A percentile compares a stretch with the other conserved stretches of the same genome.
These are phyloP conservation scores for Phialemonium atrogriseum DNA, from an alignment of 2,329 filamentous ascomycete genomes.

Conservation along the genomic window DNA sequence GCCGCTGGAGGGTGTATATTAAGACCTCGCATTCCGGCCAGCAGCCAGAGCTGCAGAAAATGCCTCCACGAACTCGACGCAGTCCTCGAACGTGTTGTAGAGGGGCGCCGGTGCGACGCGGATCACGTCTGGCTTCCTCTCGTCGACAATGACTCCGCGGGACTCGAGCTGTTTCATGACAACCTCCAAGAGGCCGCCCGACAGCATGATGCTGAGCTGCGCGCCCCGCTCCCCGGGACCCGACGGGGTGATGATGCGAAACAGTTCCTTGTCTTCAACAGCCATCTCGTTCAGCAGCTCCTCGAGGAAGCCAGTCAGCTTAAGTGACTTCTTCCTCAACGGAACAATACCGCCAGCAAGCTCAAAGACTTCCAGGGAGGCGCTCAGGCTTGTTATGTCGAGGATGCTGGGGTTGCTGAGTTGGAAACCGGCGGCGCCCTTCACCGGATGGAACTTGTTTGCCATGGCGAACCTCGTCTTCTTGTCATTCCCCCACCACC, in stretches of 20 bases:
- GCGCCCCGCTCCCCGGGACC: constrained; percentile 59
- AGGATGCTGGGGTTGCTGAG: constrained; percentile 67
- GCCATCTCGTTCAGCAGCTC: constrained; percentile 37
- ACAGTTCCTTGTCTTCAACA: constrained; percentile 26
- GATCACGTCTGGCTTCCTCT: constrained; percentile 67
- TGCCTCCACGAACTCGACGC: constrained; percentile 46
- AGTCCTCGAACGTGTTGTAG: constrained; percentile 64
- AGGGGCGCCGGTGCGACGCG: constrained; percentile 66
- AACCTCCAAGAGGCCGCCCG: constrained; percentile 50
- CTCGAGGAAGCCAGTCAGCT: constrained; percentile 62
- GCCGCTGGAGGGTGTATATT: too few species aligned
- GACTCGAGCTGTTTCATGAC: constrained; percentile 55
- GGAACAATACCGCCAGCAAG: constrained; percentile 51
- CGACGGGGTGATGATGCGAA: constrained; percentile 57
- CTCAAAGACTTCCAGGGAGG: constrained; percentile 63
- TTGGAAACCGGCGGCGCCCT: constrained; percentile 69
- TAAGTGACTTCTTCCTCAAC: constrained; percentile 57
- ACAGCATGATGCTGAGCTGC: constrained; percentile 60
- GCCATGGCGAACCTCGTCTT: constrained; percentile 64
- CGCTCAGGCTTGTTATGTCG: constrained; percentile 62
- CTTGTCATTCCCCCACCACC: constrained; percentile 77
- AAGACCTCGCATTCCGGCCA: constrained; percentile 5
- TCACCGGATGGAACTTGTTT: constrained; percentile 62
- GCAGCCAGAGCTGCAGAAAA: constrained; percentile 19
- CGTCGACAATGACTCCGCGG: constrained; percentile 61